phyloP scores from a whole-genome alignment of 805 yeast species.

The Starmerella etchellsii region DNA sequence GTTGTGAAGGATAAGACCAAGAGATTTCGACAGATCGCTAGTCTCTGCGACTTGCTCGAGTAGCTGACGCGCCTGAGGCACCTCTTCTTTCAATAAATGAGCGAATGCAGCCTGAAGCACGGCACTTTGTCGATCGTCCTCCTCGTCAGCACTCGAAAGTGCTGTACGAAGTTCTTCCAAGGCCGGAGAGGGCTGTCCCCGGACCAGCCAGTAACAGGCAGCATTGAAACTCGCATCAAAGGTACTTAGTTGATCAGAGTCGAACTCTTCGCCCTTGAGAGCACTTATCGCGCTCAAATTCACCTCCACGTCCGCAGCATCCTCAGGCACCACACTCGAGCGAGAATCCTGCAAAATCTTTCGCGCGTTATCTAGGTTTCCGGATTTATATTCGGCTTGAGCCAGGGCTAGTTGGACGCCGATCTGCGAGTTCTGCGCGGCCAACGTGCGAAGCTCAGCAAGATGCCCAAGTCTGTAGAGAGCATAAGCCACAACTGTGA shows the following conservation, averaged over 20 bases:
- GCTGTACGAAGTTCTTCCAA: slow-evolving; percentile 37
- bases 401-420: slow-evolving; percentile 38
- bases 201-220: slow-evolving; percentile 38
- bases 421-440: slow-evolving; percentile 13
- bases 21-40: slow-evolving; percentile 5
- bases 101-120: slow-evolving; percentile 47
- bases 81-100: slow-evolving; percentile 30
- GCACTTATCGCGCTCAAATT: slow-evolving; percentile 46
- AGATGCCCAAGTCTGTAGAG: slow-evolving; percentile 44
- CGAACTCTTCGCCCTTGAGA: slow-evolving; percentile 10
- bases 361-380: slow-evolving; percentile 34
- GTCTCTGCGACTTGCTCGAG: slow-evolving; percentile 27
- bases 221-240: slow-evolving; percentile 53
- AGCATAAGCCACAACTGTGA: slow-evolving; percentile 43
- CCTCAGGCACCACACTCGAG: slow-evolving; percentile 29
- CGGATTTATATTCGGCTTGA: slow-evolving; percentile 41
- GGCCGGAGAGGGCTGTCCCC: slow-evolving; percentile 32
- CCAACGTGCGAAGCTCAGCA: slow-evolving; percentile 22
- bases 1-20: slow-evolving; percentile 34
- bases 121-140: slow-evolving; percentile 39
- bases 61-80: slow-evolving; percentile 21
- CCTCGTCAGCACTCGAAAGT: slow-evolving; percentile 30
- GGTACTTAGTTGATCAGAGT: slow-evolving; percentile 18
- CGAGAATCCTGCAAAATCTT: slow-evolving; percentile 19
- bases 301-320: slow-evolving; percentile 40